These are phyloP conservation scores for Kodamaea sp. DNA, from an alignment of 1,139 yeast species.

Conservation along the genomic window DNA sequence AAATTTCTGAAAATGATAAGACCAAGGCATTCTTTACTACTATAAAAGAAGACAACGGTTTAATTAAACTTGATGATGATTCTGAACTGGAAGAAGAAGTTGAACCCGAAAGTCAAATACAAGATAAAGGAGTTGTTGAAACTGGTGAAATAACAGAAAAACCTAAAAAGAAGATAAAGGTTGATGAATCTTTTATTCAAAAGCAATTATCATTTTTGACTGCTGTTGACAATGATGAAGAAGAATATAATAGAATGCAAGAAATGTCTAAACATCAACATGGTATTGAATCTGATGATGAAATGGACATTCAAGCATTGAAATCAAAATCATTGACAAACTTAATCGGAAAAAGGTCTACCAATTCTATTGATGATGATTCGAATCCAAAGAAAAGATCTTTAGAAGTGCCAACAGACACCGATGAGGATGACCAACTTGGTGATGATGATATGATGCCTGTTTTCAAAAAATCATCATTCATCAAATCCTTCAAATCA, in stretches of 20 bases:
- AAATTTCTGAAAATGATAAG: conserved; percentile 48
- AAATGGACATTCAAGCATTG: conserved; percentile 43
- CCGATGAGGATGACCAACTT: conserved; percentile 26
- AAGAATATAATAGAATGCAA: conserved; percentile 32
- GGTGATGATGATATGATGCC: conserved; percentile 39
- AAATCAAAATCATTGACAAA: conserved; percentile 46
- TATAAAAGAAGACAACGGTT: conserved; percentile 47
- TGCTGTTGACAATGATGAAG: conserved; percentile 31
- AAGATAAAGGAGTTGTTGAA: conserved; percentile 8
- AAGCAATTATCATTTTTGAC: conserved; percentile 60
- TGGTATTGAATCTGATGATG: conserved; percentile 36
- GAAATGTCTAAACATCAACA: conserved; percentile 35
- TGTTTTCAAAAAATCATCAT: conserved; percentile 44
- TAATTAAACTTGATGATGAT: conserved; percentile 26
- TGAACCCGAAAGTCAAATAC: conserved; percentile 2
- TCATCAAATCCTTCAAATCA: conserved; percentile 45
- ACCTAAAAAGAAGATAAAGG: conserved; percentile 21
- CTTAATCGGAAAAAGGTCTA: conserved; percentile 22
- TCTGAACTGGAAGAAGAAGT: conserved; percentile 23
- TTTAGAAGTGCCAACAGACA: conserved; percentile 12
- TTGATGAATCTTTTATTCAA: conserved; percentile 59
- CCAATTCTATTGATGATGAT: conserved; percentile 15
- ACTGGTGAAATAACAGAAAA: conserved; percentile 13
- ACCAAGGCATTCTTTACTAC: conserved; percentile 73
- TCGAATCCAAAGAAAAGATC: conserved; percentile 13